Percentiles rank a stretch among this genome's conserved stretches.
These are phyloP conservation scores for Diplosphaera chodatii DNA, from an alignment of 139 green algal species.

Conservation along the genomic window DNA sequence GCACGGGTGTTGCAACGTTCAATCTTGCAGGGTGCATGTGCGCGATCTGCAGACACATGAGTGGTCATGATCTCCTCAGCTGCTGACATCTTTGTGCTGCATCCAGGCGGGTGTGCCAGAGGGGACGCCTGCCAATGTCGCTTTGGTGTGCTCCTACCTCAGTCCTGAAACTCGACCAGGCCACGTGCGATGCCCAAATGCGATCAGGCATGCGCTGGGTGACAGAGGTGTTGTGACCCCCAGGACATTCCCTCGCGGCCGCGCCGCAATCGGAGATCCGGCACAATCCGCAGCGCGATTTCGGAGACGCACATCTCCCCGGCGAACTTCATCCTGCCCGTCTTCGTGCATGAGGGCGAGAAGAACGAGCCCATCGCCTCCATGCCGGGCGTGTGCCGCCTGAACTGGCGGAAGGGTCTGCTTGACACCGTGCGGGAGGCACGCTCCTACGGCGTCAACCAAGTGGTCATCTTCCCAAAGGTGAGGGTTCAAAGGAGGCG, in stretches of 20 bases:
- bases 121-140: too few species aligned
- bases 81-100: too few species aligned
- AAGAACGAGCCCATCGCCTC: conserved; percentile 80
- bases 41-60: too few species aligned
- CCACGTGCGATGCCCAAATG: neutral
- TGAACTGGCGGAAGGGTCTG: conserved; percentile 75
- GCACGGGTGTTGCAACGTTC: too few species aligned
- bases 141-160: neutral
- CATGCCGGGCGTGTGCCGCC: conserved; percentile 79
- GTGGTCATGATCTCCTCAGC: too few species aligned
- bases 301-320: conserved; percentile 81
- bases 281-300: conserved; percentile 73
- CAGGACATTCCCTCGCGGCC: conserved; percentile 82
- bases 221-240: neutral
- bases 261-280: conserved; percentile 84
- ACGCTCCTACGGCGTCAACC: conserved; percentile 87
- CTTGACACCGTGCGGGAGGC: conserved; percentile 83
- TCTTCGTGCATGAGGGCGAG: conserved; percentile 90
- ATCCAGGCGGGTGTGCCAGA: too few species aligned
- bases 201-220: neutral
- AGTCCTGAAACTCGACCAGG: neutral
- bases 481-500: too few species aligned
- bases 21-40: too few species aligned
- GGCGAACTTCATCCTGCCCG: conserved; percentile 91
- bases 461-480: conserved; percentile 87